Conservation (phyloP, 2,329 filamentous ascomycete species). For the Aureobasidium leucospermi region DNA sequence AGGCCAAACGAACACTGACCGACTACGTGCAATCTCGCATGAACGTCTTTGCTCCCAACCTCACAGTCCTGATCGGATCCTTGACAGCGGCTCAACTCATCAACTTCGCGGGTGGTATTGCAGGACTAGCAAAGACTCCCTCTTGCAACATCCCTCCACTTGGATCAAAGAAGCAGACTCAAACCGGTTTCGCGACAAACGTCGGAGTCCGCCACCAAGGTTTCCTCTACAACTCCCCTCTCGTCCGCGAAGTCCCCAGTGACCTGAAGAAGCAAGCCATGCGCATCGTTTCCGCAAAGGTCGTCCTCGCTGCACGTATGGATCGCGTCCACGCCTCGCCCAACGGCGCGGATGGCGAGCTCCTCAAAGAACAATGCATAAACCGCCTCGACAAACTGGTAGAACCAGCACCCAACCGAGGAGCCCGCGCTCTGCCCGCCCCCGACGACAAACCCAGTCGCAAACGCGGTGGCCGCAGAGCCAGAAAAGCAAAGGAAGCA, state of each 20-base stretch:
- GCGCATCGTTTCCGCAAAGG: slow-evolving; percentile 87
- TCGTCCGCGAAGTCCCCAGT: slow-evolving; percentile 75
- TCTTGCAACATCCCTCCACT: slow-evolving; percentile 87
- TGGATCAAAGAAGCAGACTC: slow-evolving; percentile 79
- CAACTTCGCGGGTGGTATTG: slow-evolving; percentile 84
- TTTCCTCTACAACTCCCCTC: slow-evolving; percentile 84
- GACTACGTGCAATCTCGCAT: slow-evolving; percentile 96
- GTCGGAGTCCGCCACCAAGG: slow-evolving; percentile 86
- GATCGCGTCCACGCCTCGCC: slow-evolving; percentile 76
- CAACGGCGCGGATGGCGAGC: slow-evolving; percentile 75
- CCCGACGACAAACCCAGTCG: slow-evolving; percentile 92
- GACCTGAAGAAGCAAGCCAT: slow-evolving; percentile 91
- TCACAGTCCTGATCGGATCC: slow-evolving; percentile 84
- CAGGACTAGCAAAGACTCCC: slow-evolving; percentile 82
- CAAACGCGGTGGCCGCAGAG: slow-evolving; percentile 84
- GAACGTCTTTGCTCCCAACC: slow-evolving; percentile 89
- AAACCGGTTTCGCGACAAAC: slow-evolving; percentile 83
- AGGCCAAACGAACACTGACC: slow-evolving; percentile 76
- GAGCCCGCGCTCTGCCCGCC: slow-evolving; percentile 74
- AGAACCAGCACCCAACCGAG: slow-evolving; percentile 84
- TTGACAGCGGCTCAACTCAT: slow-evolving; percentile 93
- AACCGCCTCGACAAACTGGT: slow-evolving; percentile 87
- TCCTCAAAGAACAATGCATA: slow-evolving; percentile 73
- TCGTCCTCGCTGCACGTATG: slow-evolving; percentile 85
- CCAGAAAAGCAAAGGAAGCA: slow-evolving; percentile 91